Evolutionary conservation across 2,329 filamentous ascomycete species (phyloP), one percentile per base, ranked within the genome.

Genomic region (Colletotrichum eremochloae): DNA sequence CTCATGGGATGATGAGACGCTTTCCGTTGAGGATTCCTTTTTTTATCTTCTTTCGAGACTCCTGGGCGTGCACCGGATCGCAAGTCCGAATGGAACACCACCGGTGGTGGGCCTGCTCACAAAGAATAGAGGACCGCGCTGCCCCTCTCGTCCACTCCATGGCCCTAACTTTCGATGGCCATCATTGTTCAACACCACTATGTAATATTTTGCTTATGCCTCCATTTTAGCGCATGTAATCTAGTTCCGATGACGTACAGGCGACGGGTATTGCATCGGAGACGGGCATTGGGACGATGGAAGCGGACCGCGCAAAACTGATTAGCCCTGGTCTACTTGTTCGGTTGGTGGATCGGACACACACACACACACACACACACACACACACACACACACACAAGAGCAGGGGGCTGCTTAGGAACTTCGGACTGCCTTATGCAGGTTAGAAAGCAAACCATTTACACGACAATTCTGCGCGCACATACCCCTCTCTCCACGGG

Each of bases 1-100:
- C 85, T 99, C 77, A 99, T 99, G 96, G 96, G 96, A 18, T 96
- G 82, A 81, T 50, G 29, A 31, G 63, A 56, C 33, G 38, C 18
- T 48, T 40, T 14, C 55, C 18, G 55, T 57, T 40, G 36, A 40
- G 55, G 6, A 31, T 53, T 24, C 18, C 18, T 42, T 53, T 46
- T 46, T 14, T 46, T 14, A 12, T 44, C 52, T 38, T 38, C 20
- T n/a, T 48, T 46, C 40, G 48, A n/a, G 48, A 53, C 50, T 55
- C 48, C 62, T 36, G 36, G 36, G 48, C 24, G 48, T 44, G 62
- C 20, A 29, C n/a, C 62, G 48, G 50, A 46, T 31, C 36, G 48
- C 38, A 24, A 55, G 12, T 44, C 62, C 48, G 62, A 52, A 64
- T 64, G 62, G 62, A 64, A 64, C 48, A 33, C 29, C 36, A 44